Percentiles rank a stretch among this genome's conserved stretches.
Evolutionary conservation across 495 filamentous ascomycete species (phyloP).

Genomic region (Articulospora tetracladia): DNA sequence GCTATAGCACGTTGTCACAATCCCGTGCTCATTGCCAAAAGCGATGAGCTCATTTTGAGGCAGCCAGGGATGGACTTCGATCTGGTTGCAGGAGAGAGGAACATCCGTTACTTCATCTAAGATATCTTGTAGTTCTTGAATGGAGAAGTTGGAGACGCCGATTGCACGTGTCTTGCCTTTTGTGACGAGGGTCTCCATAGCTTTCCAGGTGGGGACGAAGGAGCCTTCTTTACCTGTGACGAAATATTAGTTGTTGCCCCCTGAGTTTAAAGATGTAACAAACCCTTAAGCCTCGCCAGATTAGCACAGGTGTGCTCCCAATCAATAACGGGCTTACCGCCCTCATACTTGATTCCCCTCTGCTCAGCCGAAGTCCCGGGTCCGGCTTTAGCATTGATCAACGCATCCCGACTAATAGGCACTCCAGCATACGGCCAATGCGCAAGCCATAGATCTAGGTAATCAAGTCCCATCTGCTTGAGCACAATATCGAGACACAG

Average conservation of each 20-base stretch:
- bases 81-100: slow-evolving; percentile 63
- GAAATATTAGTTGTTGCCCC: neutral
- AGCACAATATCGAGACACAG: slow-evolving; percentile 67
- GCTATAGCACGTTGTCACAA: slow-evolving; percentile 60
- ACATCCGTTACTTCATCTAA: slow-evolving; percentile 39
- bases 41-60: slow-evolving; percentile 54
- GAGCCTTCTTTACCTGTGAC: slow-evolving; percentile 3
- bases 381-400: slow-evolving; percentile 1
- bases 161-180: slow-evolving; percentile 77
- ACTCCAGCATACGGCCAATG: slow-evolving; percentile 8
- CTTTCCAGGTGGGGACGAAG: slow-evolving; percentile 35
- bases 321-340: slow-evolving; percentile 55
- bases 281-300: slow-evolving; percentile 5
- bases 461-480: slow-evolving; percentile 64
- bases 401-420: slow-evolving; percentile 1
- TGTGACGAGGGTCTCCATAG: slow-evolving; percentile 77
- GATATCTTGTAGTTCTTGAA: slow-evolving; percentile 62
- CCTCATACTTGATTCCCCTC: slow-evolving; percentile 56
- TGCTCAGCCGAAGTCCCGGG: neutral
- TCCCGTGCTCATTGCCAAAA: slow-evolving; percentile 49
- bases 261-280: neutral
- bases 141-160: slow-evolving; percentile 72
- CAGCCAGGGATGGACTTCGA: slow-evolving; percentile 58
- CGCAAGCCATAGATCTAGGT: slow-evolving; percentile 74
- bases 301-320: slow-evolving; percentile 13